Percentiles rank a stretch among this genome's conserved stretches.
Evolutionary conservation across 495 filamentous ascomycete genomes (phyloP).

Genomic region (Xylaria cubensis): DNA sequence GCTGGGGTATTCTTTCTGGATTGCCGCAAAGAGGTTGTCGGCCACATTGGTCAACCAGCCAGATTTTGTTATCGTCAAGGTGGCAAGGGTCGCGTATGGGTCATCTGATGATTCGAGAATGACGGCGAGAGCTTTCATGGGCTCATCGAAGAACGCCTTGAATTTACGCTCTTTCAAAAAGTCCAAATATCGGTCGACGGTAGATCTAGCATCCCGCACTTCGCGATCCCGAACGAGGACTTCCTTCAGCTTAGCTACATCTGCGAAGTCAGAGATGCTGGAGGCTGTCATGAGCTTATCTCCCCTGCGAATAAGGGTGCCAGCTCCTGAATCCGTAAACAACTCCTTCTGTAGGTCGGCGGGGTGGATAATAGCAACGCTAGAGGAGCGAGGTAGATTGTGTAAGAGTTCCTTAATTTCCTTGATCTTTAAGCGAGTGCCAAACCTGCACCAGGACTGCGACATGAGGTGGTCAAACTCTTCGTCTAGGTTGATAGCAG

Average conservation of each 20-base stretch:
- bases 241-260: conserved; percentile 77
- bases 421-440: conserved; percentile 96
- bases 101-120: conserved; percentile 73
- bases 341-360: conserved; percentile 94
- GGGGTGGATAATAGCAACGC: conserved; percentile 97
- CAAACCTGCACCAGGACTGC: conserved; percentile 95
- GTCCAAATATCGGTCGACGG: conserved; percentile 86
- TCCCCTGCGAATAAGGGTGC: conserved; percentile 91
- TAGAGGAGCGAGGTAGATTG: conserved; percentile 86
- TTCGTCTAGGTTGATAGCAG: conserved; percentile 96
- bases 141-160: conserved; percentile 93
- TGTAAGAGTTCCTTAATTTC: conserved; percentile 95
- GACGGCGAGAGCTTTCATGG: conserved; percentile 95
- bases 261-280: conserved; percentile 77
- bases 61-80: conserved; percentile 92
- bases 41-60: conserved; percentile 96
- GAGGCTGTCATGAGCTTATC: conserved; percentile 84
- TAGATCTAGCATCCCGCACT: conserved; percentile 79
- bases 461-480: conserved; percentile 95
- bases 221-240: conserved; percentile 87
- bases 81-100: conserved; percentile 78
- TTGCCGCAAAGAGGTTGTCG: conserved; percentile 94
- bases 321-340: conserved; percentile 95
- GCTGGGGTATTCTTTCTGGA: conserved; percentile 91
- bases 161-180: conserved; percentile 78